phyloP scores from a whole-genome alignment of 352 stramenopile genomes.

The Pythium monospermum region DNA sequence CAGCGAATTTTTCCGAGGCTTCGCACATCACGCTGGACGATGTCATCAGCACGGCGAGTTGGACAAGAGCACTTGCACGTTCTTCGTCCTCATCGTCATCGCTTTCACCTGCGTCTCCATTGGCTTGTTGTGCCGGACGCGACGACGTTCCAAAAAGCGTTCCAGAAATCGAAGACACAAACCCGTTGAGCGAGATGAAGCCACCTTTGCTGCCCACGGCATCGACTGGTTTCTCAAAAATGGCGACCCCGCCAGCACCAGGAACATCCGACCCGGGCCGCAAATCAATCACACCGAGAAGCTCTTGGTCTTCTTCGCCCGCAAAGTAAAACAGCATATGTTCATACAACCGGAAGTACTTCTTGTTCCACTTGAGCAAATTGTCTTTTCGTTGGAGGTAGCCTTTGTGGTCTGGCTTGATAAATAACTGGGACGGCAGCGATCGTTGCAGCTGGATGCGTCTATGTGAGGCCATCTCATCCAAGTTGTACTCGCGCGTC shows the following conservation, averaged over 20 bases:
- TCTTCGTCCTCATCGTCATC: slow-evolving; percentile 56
- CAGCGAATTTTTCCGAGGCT: slow-evolving; percentile 57
- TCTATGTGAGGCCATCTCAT: slow-evolving; percentile 78
- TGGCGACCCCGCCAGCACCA: slow-evolving; percentile 68
- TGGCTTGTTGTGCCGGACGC: slow-evolving; percentile 37
- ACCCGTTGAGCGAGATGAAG: slow-evolving; percentile 77
- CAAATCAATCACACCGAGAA: slow-evolving; percentile 82
- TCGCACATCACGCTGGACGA: slow-evolving; percentile 59
- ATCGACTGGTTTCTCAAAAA: slow-evolving; percentile 76
- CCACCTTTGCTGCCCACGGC: slow-evolving; percentile 35
- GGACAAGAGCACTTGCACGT: slow-evolving; percentile 46
- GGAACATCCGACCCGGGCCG: slow-evolving; percentile 59
- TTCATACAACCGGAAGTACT: slow-evolving; percentile 85
- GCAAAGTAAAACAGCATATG: slow-evolving; percentile 89
- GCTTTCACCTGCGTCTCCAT: slow-evolving; percentile 29
- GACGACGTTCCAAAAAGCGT: slow-evolving; percentile 67
- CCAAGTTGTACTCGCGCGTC: slow-evolving; percentile 84
- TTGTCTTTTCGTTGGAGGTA: slow-evolving; percentile 86
- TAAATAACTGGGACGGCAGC: slow-evolving; percentile 73
- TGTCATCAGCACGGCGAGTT: slow-evolving; percentile 65
- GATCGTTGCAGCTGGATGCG: slow-evolving; percentile 79
- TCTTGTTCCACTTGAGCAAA: slow-evolving; percentile 86
- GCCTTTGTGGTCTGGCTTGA: slow-evolving; percentile 72
- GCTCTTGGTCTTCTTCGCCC: slow-evolving; percentile 77
- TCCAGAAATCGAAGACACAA: slow-evolving; percentile 76